Evolutionary conservation across 106 monocot species (phyloP).

Genomic region (Agapanthus africanus): DNA sequence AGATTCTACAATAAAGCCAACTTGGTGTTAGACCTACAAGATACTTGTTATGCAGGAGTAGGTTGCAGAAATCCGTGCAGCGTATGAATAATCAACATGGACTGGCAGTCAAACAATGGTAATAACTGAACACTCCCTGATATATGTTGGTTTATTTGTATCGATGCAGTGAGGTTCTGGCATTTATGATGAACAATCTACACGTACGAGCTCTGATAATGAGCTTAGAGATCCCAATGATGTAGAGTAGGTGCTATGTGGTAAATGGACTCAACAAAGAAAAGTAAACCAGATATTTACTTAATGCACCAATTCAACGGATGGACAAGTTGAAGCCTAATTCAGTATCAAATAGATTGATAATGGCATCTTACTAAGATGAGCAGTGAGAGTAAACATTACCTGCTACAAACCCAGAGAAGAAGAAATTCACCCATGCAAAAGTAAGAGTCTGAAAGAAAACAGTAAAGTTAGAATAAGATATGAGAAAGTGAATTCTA

Average conservation of each 20-base stretch:
- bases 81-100: neutral
- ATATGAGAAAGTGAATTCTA: neutral
- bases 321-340: neutral
- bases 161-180: neutral
- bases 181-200: neutral
- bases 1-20: constrained; percentile 1
- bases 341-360: neutral
- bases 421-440: constrained; percentile 99
- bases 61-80: neutral
- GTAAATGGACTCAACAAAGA: neutral
- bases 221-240: neutral
- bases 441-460: constrained; percentile 95
- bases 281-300: neutral
- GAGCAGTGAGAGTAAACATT: neutral
- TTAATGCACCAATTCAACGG: neutral
- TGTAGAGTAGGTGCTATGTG: neutral
- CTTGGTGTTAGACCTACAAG: neutral
- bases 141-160: neutral
- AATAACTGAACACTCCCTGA: neutral
- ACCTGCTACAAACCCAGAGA: constrained; percentile 99
- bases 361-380: neutral
- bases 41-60: neutral
- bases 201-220: neutral
- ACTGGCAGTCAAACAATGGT: neutral
- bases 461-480: neutral